Evolutionary conservation across 495 filamentous ascomycete species (phyloP).

Genomic region (Glarea lozoyensis): DNA sequence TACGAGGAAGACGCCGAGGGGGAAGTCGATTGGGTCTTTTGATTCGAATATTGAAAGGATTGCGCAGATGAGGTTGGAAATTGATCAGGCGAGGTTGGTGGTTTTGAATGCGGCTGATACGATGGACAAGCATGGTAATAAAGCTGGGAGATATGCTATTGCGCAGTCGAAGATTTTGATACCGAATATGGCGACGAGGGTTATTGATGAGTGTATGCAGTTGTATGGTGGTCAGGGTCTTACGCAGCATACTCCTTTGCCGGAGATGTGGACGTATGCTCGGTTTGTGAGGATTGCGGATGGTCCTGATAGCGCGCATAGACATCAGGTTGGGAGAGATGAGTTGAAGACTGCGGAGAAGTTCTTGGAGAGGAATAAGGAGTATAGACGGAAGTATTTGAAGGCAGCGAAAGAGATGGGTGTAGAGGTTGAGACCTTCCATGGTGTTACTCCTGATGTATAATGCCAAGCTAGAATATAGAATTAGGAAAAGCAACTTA

Average conservation of each 20-base stretch:
- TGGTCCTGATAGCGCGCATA: conserved; percentile 32
- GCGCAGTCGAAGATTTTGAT: conserved; percentile 33
- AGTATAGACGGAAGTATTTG: conserved; percentile 24
- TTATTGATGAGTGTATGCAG: conserved; percentile 35
- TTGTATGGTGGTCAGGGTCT: conserved; percentile 32
- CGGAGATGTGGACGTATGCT: conserved; percentile 34
- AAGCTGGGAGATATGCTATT: conserved; percentile 30
- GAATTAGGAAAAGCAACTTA: neutral
- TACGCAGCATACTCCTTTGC: conserved; percentile 31
- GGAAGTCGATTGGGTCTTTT: conserved; percentile 30
- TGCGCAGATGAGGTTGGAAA: conserved; percentile 28
- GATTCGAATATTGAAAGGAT: conserved; percentile 34
- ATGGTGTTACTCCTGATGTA: conserved; percentile 5
- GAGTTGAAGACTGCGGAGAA: conserved; percentile 29
- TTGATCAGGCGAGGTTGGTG: conserved; percentile 27
- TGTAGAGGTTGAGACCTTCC: conserved; percentile 11
- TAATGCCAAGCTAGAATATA: neutral
- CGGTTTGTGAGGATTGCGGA: conserved; percentile 31
- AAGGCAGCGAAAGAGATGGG: conserved; percentile 27
- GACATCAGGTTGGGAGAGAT: conserved; percentile 33
- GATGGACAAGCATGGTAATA: conserved; percentile 30
- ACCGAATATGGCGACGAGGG: conserved; percentile 24
- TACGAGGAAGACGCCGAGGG: conserved; percentile 27
- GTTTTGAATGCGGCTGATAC: conserved; percentile 32
- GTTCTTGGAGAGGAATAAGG: conserved; percentile 24